Evolutionary conservation across 495 filamentous ascomycete genomes (phyloP).

Genomic region (Xylaria longipes): DNA sequence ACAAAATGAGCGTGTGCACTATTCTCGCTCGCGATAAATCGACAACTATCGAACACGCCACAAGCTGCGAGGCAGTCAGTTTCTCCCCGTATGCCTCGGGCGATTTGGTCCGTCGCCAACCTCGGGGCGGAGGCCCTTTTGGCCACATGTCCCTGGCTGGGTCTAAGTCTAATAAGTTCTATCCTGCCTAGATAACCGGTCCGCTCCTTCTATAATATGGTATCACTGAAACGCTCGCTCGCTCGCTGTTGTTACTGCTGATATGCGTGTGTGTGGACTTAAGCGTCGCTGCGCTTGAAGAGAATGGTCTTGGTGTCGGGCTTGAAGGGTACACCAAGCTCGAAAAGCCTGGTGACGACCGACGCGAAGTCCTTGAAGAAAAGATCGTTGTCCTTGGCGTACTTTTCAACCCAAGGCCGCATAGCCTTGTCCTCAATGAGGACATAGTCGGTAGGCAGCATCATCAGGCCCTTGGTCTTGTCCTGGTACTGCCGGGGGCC

Average conservation of each 20-base stretch:
- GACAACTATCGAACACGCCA: not conserved
- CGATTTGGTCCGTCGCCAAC: not conserved
- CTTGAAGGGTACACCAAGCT: slow-evolving; percentile 92
- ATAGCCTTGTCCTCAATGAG: slow-evolving; percentile 89
- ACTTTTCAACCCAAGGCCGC: slow-evolving; percentile 82
- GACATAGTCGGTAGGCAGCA: slow-evolving; percentile 92
- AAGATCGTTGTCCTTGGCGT: slow-evolving; percentile 86
- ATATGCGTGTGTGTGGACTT: slow-evolving; percentile 11
- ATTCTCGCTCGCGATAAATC: slow-evolving; percentile 4
- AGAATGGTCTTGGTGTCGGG: slow-evolving; percentile 67
- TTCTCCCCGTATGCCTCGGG: not conserved
- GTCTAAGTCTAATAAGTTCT: slow-evolving; percentile 34
- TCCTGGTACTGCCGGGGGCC: slow-evolving; percentile 86
- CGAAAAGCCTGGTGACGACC: slow-evolving; percentile 81
- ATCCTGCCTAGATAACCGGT: slow-evolving; percentile 25
- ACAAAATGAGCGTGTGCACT: not conserved
- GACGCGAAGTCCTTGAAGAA: slow-evolving; percentile 95
- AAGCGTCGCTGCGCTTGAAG: slow-evolving; percentile 71
- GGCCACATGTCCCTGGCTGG: not conserved
- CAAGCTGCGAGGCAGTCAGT: not conserved
- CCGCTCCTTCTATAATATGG: slow-evolving; percentile 30
- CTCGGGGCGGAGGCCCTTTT: not conserved
- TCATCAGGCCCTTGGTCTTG: slow-evolving; percentile 88
- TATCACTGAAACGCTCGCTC: slow-evolving; percentile 28
- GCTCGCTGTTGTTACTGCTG: slow-evolving; percentile 3